These are phyloP conservation scores for Aspergillus carlsbadensis DNA, from an alignment of 495 filamentous ascomycete species.

Conservation along the genomic window DNA sequence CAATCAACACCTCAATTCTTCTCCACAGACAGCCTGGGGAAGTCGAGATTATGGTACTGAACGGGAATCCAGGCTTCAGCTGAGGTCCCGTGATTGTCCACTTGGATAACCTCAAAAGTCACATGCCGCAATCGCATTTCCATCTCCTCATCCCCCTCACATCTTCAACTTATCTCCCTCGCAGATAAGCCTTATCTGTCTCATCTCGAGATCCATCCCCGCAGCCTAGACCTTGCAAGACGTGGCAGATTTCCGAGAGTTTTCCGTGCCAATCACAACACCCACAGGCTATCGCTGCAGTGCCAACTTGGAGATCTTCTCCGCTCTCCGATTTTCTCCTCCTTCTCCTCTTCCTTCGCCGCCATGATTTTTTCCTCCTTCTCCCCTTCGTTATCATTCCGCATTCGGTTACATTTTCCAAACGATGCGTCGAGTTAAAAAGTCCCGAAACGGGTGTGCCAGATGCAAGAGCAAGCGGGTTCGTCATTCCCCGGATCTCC, in stretches of 20 bases:
- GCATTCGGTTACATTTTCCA: background rate
- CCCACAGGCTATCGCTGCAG: background rate
- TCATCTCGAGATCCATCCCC: background rate
- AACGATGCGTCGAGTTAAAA: constrained; percentile 47
- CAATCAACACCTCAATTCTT: background rate
- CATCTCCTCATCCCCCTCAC: too few relatives aligned
- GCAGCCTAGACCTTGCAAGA: background rate
- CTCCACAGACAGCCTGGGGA: background rate
- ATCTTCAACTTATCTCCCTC: too few relatives aligned
- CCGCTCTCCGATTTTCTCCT: background rate
- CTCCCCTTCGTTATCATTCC: background rate
- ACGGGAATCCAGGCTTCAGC: too few relatives aligned
- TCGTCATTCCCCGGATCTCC: constrained; percentile 11
- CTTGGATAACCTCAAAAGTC: too few relatives aligned
- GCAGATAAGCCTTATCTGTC: background rate
- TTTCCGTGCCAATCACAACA: constrained; percentile 10
- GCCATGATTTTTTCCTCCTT: constrained; percentile 1
- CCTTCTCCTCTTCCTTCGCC: constrained; percentile 7
- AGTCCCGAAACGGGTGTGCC: constrained; percentile 46
- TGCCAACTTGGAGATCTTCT: background rate
- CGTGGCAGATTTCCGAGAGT: background rate
- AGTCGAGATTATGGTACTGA: too few relatives aligned
- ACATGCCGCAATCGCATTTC: too few relatives aligned
- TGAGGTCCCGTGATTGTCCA: too few relatives aligned
- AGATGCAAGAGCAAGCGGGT: constrained; percentile 55